Evolutionary conservation across 257 asterid genomes (phyloP), one percentile per base, ranked within the genome.

Genomic region (Primulina huaijiensis): DNA sequence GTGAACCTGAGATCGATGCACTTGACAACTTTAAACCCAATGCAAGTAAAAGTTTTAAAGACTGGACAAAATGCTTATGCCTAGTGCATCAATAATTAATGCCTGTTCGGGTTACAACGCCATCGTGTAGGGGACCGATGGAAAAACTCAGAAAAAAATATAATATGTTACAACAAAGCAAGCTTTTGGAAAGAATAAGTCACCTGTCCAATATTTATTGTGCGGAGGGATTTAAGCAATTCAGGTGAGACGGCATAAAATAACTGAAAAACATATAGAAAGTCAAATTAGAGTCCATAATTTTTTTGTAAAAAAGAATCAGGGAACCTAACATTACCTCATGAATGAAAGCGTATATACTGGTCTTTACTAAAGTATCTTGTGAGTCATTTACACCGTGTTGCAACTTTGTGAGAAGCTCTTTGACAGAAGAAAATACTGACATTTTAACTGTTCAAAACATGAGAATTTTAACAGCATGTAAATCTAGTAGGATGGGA

Each of bases 161-260:
- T 7, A 71, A 38, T 20, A 33, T 16, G 62, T 33, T 62, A 62
- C 20, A 70, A 60, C 60, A 31, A 73, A 75, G 21, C 31, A 57
- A 56, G 62, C 40, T 50, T 58, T 67, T 50, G 56, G 25, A 61
- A 77, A 63, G 52, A 29, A 56, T 6, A 60, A 73, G 73, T 57
- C 79, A 93, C 99, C 93, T 90, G 99, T 43, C 91, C 95, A 60
- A 93, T 93, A 64, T 93, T 90, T 61, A 93, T 81, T 1, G 86
- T 83, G 70, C 76, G 90, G 63, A 90, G 72, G 75, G 88, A 82
- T 55, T 87, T 88, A 14, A 89, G 84, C 82, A 90, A 65, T 81
- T 85, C 87, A 35, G 95, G 94, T 2, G 84, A 83, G 73, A 85
- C 74, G 2, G 80, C 69, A 58, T 74, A 74, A 72, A 87, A 86